These are phyloP conservation scores for Paramecium sexaurelia DNA, from an alignment of 73 alveolate species.

Conservation along the genomic window DNA sequence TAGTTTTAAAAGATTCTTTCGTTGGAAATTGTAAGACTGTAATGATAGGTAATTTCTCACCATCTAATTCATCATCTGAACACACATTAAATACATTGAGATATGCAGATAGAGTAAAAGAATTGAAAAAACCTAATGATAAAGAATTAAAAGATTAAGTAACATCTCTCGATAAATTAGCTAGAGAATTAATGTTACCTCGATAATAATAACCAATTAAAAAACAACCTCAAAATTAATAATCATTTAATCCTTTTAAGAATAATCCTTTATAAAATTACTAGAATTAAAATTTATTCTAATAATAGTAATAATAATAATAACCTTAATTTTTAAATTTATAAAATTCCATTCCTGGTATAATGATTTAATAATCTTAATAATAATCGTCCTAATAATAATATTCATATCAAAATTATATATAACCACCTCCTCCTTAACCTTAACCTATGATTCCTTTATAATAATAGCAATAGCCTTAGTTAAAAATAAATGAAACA, in stretches of 20 bases:
- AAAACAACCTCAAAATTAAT: neutral
- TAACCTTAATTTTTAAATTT: constrained; percentile 11
- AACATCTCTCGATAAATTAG: constrained; percentile 63
- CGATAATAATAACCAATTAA: constrained; percentile 62
- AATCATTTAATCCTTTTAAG: constrained; percentile 52
- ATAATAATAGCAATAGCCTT: neutral
- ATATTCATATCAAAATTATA: neutral
- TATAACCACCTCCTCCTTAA: constrained; percentile 2
- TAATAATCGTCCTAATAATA: neutral
- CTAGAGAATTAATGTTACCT: constrained; percentile 76
- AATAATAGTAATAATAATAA: neutral
- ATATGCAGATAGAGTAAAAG: constrained; percentile 99
- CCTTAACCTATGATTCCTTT: constrained; percentile 37
- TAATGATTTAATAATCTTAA: constrained; percentile 3
- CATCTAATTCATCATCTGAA: constrained; percentile 95
- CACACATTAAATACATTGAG: constrained; percentile 99
- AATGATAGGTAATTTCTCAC: constrained; percentile 99
- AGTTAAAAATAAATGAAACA: neutral
- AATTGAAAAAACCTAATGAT: constrained; percentile 89
- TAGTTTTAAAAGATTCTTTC: constrained; percentile 97
- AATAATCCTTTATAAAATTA: constrained; percentile 32
- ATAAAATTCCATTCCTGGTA: constrained; percentile 19
- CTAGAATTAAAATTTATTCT: constrained; percentile 42
- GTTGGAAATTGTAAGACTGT: constrained; percentile 99
- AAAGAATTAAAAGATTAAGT: constrained; percentile 66